Conservation (phyloP, 495 filamentous ascomycete genomes). For the Talaromyces wortmannii region DNA sequence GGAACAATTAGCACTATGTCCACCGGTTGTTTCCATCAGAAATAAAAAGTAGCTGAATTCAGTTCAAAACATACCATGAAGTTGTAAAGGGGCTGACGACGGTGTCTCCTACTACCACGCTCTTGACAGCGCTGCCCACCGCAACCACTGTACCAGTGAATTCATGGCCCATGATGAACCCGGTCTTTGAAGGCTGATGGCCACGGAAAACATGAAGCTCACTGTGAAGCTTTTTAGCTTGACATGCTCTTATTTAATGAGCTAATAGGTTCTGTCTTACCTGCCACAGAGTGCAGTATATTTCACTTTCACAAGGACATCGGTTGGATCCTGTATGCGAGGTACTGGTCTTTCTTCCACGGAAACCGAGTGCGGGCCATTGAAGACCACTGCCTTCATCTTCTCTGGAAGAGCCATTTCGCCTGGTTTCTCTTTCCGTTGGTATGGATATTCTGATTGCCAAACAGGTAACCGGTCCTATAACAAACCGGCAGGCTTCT, state of each 20-base stretch:
- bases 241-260: not conserved
- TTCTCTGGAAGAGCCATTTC: not conserved
- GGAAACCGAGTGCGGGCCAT: slow-evolving; percentile 37
- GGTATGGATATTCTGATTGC: not conserved
- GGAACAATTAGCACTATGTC: not conserved
- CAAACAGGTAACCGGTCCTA: not conserved
- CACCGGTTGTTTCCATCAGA: not conserved
- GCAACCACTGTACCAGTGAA: slow-evolving; percentile 73
- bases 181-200: slow-evolving; percentile 56
- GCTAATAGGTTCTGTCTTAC: slow-evolving; percentile 35
- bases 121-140: slow-evolving; percentile 60
- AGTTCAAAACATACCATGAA: slow-evolving; percentile 58
- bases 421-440: not conserved
- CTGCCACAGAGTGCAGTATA: slow-evolving; percentile 88
- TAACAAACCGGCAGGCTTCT: no score
- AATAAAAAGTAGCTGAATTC: not conserved
- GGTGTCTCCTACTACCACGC: slow-evolving; percentile 66
- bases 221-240: slow-evolving; percentile 29
- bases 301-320: slow-evolving; percentile 79
- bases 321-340: slow-evolving; percentile 59
- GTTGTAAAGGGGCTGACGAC: slow-evolving; percentile 81
- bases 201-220: slow-evolving; percentile 90
- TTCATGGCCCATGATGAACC: slow-evolving; percentile 66
- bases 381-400: slow-evolving; percentile 46
- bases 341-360: slow-evolving; percentile 44